Percentiles rank a stretch among this genome's conserved stretches.
These are phyloP conservation scores for Plectosphaerella sp. DNA, from an alignment of 2,329 filamentous ascomycete genomes.

Conservation along the genomic window DNA sequence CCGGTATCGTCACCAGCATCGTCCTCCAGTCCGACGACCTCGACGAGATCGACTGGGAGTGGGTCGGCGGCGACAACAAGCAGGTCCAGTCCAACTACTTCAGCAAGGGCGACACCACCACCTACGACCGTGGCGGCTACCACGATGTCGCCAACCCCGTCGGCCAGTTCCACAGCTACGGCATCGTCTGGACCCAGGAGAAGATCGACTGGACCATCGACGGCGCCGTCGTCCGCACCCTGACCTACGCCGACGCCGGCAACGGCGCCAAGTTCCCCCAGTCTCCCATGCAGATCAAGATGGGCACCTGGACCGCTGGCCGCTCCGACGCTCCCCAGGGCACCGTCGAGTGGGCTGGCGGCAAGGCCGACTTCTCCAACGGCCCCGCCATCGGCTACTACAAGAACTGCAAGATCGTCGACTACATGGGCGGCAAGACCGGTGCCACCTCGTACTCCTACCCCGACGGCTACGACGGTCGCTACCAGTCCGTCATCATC, in stretches of 20 bases:
- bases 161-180: constrained; percentile 60
- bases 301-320: constrained; percentile 65
- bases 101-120: constrained; percentile 67
- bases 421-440: constrained; percentile 45
- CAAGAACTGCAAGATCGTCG: constrained; percentile 49
- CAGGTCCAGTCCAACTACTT: constrained; percentile 89
- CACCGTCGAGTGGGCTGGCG: constrained; percentile 68
- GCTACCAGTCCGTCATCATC: constrained; percentile 45
- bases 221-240: constrained; percentile 54
- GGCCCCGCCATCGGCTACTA: constrained; percentile 53
- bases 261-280: constrained; percentile 61
- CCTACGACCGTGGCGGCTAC: constrained; percentile 65
- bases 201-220: constrained; percentile 63
- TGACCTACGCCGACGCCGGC: constrained; percentile 59
- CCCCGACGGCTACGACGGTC: constrained; percentile 42
- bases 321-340: constrained; percentile 56
- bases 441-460: constrained; percentile 49
- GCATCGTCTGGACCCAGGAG: constrained; percentile 63
- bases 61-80: constrained; percentile 70
- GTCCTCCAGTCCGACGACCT: constrained; percentile 87
- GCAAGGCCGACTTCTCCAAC: constrained; percentile 45
- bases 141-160: constrained; percentile 51
- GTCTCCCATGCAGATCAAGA: constrained; percentile 67
- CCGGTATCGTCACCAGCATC: constrained; percentile 83
- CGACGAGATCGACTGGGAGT: constrained; percentile 97